Evolutionary conservation across 345 rosid genomes (phyloP), one percentile per base, ranked within the genome.

Genomic region (Linum lewisii): DNA sequence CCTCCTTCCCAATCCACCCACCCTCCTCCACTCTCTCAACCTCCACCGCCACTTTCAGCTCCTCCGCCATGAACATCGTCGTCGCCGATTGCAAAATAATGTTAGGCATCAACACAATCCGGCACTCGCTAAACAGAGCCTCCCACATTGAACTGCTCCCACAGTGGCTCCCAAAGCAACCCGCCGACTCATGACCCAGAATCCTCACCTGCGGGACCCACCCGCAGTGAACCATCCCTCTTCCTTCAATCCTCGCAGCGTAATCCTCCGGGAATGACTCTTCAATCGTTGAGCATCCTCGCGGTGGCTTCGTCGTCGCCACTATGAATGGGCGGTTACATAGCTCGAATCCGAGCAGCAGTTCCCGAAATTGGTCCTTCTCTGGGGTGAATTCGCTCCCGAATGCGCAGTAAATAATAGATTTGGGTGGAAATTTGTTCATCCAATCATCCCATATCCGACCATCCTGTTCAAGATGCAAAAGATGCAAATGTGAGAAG

Each of bases 1-100:
- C 52, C 57, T 68, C 67, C 58, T 68, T 68, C 0, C 58, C 24
- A 57, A 57, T 45, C 72, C 72, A 62, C 0, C 67, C 1, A 18
- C 19, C 18, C 53, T 15, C 53, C 7, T 19, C 24, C 16, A 7
- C 24, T n/a, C n/a, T n/a, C 57, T 54, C 57, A 4, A 54, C 57
- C 16, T 54, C 57, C 26, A 54, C 26, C 14, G 57, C 57, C n/a
- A n/a, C n/a, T n/a, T n/a, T n/a, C n/a, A n/a, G n/a, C n/a, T n/a
- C n/a, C n/a, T n/a, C n/a, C n/a, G n/a, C n/a, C n/a, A n/a, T n/a
- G n/a, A n/a, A n/a, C n/a, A n/a, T n/a, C n/a, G n/a, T n/a, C n/a
- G n/a, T 21, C n/a, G 9, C 21, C 9, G 24, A 21, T 23, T 20
- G 57, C 14, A 21, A 24, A 1, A 21, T 7, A 4, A 21, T 8